Evolutionary conservation across 2,329 filamentous ascomycete genomes (phyloP), one percentile per base, ranked within the genome.

Genomic region (Alternaria novae-zelandiae): DNA sequence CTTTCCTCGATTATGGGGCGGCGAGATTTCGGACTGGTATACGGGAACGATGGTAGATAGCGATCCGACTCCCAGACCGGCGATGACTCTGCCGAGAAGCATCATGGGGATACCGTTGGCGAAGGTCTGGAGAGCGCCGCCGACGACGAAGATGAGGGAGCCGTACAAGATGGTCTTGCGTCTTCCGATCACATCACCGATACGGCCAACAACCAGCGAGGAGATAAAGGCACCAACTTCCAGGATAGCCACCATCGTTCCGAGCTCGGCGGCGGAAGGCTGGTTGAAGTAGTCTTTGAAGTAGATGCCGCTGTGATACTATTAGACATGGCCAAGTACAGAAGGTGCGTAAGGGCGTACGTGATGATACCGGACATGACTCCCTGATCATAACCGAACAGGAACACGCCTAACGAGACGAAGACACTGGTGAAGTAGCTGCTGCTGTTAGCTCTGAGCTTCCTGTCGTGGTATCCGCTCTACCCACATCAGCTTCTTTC

Each of bases 211-310:
- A 28, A 90, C 80, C 11, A 99, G 82, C 1, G 95, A 98, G 20
- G 95, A 91, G 73, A 97, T 91, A 66, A 99, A 91, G 41, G 96
- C 96, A 63, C 96, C 96, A 57, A 98, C 85, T 82, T 97, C 95
- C 63, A 99, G 87, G 73, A 99, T 98, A 70, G 96, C 95, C 61
- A 99, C 96, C 91, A 98, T 98, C 26, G 94, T 98, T 63, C 95
- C 96, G 63, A 99, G 90, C 79, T 97, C 89, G 50, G 94, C 93
- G 72, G 88, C 88, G 23, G 92, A 91, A 20, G 96, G 96, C 73
- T 98, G 89, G 74, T 94, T 86, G 82, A 99, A 98, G 80, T 97
- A 97, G 78, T 94, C 89, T 79, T 90, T 92, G 79, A 99, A 99
- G 80, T 91, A 92, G 10, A 89, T 86, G 67, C 94, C 94, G 61